phyloP scores from a whole-genome alignment of 768 basidiomycete species.

The Mycena vulgaris region DNA sequence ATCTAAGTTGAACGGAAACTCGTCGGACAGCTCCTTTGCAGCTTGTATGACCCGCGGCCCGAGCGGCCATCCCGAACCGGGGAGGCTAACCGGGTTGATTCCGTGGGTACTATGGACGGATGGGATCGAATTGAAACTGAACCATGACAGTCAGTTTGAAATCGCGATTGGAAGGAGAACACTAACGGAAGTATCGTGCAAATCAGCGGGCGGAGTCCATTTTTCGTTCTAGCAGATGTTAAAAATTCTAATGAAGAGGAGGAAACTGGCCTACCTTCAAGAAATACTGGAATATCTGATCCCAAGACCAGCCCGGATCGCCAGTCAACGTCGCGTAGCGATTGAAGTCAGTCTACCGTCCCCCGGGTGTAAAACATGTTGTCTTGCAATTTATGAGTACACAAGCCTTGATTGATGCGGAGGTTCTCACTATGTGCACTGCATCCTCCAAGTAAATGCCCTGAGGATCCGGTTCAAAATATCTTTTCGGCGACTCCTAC shows the following conservation, averaged over 20 bases:
- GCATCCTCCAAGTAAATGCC: constrained; percentile 16
- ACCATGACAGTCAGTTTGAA: background rate
- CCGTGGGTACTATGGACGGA: constrained; percentile 55
- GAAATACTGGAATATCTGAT: constrained; percentile 51
- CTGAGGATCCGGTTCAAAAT: constrained; percentile 36
- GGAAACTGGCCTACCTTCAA: constrained; percentile 41
- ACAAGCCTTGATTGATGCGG: background rate
- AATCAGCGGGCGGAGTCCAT: constrained; percentile 55
- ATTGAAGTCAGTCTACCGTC: constrained; percentile 54
- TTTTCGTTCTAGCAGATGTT: constrained; percentile 52
- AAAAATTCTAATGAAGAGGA: no score
- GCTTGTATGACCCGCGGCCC: constrained; percentile 56
- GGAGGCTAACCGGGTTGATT: constrained; percentile 49
- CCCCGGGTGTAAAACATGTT: constrained; percentile 55
- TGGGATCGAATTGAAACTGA: constrained; percentile 52
- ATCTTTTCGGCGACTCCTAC: constrained; percentile 51
- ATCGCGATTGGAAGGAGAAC: background rate
- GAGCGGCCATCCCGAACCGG: constrained; percentile 47
- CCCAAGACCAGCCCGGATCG: constrained; percentile 58
- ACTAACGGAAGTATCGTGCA: constrained; percentile 43
- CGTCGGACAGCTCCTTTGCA: constrained; percentile 47
- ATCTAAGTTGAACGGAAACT: constrained; percentile 55
- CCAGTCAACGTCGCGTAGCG: constrained; percentile 50
- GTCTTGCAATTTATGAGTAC: constrained; percentile 39
- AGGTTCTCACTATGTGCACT: constrained; percentile 13